Percentiles rank a stretch among this genome's conserved stretches.
Conservation (phyloP, 2,329 filamentous ascomycete species). For the Ophiostoma tasmaniense region DNA sequence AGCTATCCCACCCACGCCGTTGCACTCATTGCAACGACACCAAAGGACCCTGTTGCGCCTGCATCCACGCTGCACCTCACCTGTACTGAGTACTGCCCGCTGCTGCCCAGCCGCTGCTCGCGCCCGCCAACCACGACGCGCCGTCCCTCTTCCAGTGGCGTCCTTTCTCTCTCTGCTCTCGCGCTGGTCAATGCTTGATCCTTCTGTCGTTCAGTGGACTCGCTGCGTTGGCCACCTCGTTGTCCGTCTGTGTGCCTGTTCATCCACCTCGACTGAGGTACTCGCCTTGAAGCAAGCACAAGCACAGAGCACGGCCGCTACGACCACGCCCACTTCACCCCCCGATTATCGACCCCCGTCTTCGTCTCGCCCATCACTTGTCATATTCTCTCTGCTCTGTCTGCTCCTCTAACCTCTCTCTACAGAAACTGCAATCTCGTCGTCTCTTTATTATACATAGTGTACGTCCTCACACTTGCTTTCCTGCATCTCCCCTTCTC, state of each 20-base stretch:
- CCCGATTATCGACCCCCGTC: neutral
- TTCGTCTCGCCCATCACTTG: conserved; percentile 3
- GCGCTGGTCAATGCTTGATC: neutral
- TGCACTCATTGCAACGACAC: conserved; percentile 10
- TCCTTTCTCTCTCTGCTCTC: neutral
- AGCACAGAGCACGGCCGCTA: neutral
- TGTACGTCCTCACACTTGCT: conserved; percentile 2
- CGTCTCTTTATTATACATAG: conserved; percentile 12
- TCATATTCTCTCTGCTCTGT: neutral
- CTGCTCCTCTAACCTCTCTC: neutral
- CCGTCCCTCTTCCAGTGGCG: conserved; percentile 11
- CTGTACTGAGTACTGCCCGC: neutral
- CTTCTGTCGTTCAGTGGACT: neutral
- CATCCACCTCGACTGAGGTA: neutral
- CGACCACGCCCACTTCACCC: neutral
- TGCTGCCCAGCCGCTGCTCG: conserved; percentile 11
- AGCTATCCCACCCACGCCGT: conserved; percentile 6
- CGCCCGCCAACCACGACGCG: conserved; percentile 19
- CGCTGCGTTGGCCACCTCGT: conserved; percentile 1
- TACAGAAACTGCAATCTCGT: neutral
- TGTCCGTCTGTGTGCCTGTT: neutral
- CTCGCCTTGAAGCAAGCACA: neutral
- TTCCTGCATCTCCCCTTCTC: conserved; percentile 4
- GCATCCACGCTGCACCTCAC: neutral
- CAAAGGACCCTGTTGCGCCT: conserved; percentile 4